Evolutionary conservation across 2,329 filamentous ascomycete species (phyloP).

Genomic region (Elsinoe ampelina): DNA sequence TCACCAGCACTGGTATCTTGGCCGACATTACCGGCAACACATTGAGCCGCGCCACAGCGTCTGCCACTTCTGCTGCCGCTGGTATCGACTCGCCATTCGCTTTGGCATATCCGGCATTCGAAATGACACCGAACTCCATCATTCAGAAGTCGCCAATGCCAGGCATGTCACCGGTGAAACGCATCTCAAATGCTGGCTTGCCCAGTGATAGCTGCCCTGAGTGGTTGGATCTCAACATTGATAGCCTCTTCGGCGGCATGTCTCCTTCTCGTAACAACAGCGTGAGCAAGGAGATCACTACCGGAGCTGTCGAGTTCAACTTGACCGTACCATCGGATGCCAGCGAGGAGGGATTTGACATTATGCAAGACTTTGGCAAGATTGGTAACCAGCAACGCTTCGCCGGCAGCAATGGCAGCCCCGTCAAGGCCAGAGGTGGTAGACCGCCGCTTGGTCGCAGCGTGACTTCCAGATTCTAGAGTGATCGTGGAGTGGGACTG

Average conservation of each 20-base stretch:
- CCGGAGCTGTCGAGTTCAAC: conserved; percentile 47
- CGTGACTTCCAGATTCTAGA: conserved; percentile 17
- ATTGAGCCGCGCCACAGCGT: background rate
- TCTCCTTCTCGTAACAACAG: conserved; percentile 19
- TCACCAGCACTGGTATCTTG: conserved; percentile 52
- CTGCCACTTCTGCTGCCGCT: conserved; percentile 7
- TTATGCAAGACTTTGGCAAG: conserved; percentile 66
- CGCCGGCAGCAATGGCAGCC: conserved; percentile 14
- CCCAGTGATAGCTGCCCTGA: conserved; percentile 14
- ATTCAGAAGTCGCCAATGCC: background rate
- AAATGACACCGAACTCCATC: conserved; percentile 10
- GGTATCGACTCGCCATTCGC: conserved; percentile 13
- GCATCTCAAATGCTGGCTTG: conserved; percentile 11
- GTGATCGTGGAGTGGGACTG: background rate
- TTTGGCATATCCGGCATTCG: conserved; percentile 8
- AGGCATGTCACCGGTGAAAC: conserved; percentile 1
- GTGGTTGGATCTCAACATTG: conserved; percentile 20
- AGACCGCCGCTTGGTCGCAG: conserved; percentile 16
- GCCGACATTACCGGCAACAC: conserved; percentile 51
- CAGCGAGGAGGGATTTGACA: conserved; percentile 53
- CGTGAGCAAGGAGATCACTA: conserved; percentile 25
- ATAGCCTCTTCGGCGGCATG: conserved; percentile 15
- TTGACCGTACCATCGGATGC: conserved; percentile 51
- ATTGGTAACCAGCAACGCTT: conserved; percentile 44
- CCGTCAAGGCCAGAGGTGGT: conserved; percentile 14